Evolutionary conservation across 305 asterid species (phyloP).

Genomic region (Coffea humblotiana): DNA sequence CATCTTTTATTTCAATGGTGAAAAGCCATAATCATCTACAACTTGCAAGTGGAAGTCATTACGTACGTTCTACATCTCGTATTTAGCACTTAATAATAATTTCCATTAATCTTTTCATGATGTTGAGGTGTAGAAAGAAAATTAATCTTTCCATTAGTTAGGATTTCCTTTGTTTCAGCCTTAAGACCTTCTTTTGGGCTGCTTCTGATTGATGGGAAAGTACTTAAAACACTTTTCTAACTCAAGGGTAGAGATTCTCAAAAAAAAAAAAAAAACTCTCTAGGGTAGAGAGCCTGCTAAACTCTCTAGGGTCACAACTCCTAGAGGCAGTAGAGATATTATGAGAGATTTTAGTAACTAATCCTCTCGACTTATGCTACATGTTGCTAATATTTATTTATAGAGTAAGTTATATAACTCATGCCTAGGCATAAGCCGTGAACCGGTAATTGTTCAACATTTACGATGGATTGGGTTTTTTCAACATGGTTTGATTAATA

Average conservation of each 20-base stretch:
- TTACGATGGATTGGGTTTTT: no score
- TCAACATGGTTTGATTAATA: not conserved
- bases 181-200: not conserved
- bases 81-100: no score
- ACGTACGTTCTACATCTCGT: not conserved
- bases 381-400: no score
- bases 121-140: not conserved
- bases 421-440: not conserved
- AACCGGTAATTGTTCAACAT: no score
- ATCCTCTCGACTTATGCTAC: no score
- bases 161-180: not conserved
- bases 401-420: no score
- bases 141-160: not conserved
- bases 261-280: no score
- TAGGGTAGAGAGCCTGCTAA: not conserved
- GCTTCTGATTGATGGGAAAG: not conserved
- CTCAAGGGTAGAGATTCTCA: not conserved
- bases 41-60: not conserved
- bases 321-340: not conserved
- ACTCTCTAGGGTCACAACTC: not conserved
- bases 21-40: not conserved
- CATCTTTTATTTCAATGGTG: no score
- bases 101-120: no score
- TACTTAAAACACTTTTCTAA: not conserved
- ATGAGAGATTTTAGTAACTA: not conserved